These are phyloP conservation scores for Vitis amurensis DNA, from an alignment of 164 flowering plant genomes.

Conservation along the genomic window DNA sequence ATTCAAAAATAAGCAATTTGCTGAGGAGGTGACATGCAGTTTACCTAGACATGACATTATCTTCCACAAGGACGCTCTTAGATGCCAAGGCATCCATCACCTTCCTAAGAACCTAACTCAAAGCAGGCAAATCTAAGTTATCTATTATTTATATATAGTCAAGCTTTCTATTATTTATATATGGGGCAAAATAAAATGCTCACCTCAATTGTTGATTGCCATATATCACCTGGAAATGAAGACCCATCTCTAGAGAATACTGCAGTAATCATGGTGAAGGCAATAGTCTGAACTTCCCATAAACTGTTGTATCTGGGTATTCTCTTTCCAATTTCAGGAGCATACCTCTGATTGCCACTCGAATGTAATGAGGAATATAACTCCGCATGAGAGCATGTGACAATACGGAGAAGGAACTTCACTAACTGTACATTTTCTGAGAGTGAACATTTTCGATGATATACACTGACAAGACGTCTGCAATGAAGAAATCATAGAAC, in stretches of 20 bases:
- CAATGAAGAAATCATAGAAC: slow-evolving; percentile 2
- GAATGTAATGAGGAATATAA: slow-evolving; percentile 22
- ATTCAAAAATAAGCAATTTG: not conserved
- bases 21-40: not conserved
- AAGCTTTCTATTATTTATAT: not conserved
- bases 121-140: slow-evolving; percentile 6
- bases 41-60: slow-evolving; percentile 61
- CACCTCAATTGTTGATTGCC: slow-evolving; percentile 79
- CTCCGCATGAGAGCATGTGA: slow-evolving; percentile 42
- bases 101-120: slow-evolving; percentile 65
- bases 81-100: slow-evolving; percentile 67
- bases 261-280: slow-evolving; percentile 68
- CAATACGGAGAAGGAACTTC: slow-evolving; percentile 52
- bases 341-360: slow-evolving; percentile 26
- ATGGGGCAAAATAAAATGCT: slow-evolving; percentile 3
- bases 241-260: slow-evolving; percentile 53
- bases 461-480: slow-evolving; percentile 34
- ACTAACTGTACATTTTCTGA: slow-evolving; percentile 46
- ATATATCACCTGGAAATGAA: slow-evolving; percentile 53
- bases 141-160: not conserved
- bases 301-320: slow-evolving; percentile 23
- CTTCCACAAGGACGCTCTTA: slow-evolving; percentile 53
- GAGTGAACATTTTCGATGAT: slow-evolving; percentile 29
- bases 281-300: slow-evolving; percentile 60
- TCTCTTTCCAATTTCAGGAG: slow-evolving; percentile 25